Evolutionary conservation across 1,284 basidiomycete genomes (phyloP).

Genomic region (Filobasidium uniguttulatum): DNA sequence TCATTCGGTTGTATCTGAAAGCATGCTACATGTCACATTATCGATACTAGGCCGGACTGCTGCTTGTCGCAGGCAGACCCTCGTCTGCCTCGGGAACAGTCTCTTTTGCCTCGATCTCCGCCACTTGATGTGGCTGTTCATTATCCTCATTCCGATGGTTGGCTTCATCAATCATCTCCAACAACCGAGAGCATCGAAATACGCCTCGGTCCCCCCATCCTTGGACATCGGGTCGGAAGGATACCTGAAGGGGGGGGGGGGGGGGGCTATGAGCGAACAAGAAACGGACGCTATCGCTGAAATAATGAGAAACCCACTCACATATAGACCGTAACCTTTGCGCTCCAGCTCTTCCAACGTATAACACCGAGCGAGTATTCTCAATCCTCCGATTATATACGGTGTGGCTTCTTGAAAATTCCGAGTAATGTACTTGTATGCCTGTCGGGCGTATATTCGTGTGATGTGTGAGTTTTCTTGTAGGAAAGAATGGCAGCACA

Average conservation of each 20-base stretch:
- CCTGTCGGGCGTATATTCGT: conserved; percentile 34
- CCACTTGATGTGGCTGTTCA: too few species aligned
- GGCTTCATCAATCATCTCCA: conserved; percentile 32
- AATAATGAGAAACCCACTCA: conserved; percentile 17
- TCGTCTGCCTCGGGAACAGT: too few species aligned
- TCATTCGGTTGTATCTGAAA: too few species aligned
- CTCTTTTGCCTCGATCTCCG: too few species aligned
- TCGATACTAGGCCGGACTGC: too few species aligned
- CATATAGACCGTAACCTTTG: conserved; percentile 58
- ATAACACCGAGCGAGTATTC: conserved; percentile 59
- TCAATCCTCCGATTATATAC: conserved; percentile 62
- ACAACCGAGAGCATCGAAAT: conserved; percentile 26
- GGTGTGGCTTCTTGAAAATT: conserved; percentile 62
- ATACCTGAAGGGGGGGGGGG: conserved; percentile 19
- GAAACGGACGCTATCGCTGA: neutral
- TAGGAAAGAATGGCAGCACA: too few species aligned
- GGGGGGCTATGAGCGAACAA: neutral
- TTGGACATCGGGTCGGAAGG: conserved; percentile 35
- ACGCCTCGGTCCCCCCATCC: conserved; percentile 35
- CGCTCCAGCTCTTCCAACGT: conserved; percentile 50
- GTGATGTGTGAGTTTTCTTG: too few species aligned
- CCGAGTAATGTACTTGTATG: conserved; percentile 68
- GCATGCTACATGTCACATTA: too few species aligned
- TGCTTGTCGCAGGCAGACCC: too few species aligned
- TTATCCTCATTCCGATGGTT: too few species aligned